A percentile compares a stretch with the other conserved stretches of the same genome.
These are phyloP conservation scores for Fusarium piperis DNA, from an alignment of 2,329 filamentous ascomycete species.

Conservation along the genomic window DNA sequence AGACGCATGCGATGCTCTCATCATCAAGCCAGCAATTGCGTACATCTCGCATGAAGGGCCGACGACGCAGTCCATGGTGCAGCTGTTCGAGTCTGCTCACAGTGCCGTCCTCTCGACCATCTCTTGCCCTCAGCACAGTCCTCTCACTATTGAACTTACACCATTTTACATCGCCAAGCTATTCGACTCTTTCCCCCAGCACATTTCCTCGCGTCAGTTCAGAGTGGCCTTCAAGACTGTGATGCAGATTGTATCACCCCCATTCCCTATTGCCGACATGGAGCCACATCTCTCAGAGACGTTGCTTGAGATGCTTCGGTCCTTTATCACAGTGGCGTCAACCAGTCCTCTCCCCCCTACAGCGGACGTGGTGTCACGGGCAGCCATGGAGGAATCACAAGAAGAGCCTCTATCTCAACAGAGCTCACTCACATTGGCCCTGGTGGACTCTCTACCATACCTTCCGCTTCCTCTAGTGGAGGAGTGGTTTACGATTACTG, in stretches of 20 bases:
- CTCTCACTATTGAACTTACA: conserved; percentile 75
- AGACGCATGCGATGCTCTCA: conserved; percentile 73
- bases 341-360: conserved; percentile 54
- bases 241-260: conserved; percentile 82
- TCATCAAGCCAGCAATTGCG: conserved; percentile 77
- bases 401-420: conserved; percentile 74
- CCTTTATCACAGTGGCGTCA: conserved; percentile 63
- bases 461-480: conserved; percentile 75
- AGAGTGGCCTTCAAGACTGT: conserved; percentile 87
- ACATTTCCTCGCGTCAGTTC: conserved; percentile 86
- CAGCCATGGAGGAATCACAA: conserved; percentile 35
- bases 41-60: conserved; percentile 68
- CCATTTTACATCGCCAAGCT: conserved; percentile 87
- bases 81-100: conserved; percentile 89
- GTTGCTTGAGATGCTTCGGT: conserved; percentile 80
- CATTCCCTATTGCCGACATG: conserved; percentile 75
- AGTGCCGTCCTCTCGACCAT: conserved; percentile 83
- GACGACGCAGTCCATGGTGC: conserved; percentile 57
- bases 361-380: conserved; percentile 48
- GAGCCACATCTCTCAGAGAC: conserved; percentile 84
- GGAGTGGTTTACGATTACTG: conserved; percentile 82
- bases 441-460: conserved; percentile 82
- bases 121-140: conserved; percentile 79
- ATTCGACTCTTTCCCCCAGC: conserved; percentile 80
- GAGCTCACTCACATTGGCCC: conserved; percentile 76